A percentile compares a stretch with the other conserved stretches of the same genome.
These are phyloP conservation scores for Zymoseptoria pseudotritici DNA, from an alignment of 2,329 filamentous ascomycete genomes.

Conservation along the genomic window DNA sequence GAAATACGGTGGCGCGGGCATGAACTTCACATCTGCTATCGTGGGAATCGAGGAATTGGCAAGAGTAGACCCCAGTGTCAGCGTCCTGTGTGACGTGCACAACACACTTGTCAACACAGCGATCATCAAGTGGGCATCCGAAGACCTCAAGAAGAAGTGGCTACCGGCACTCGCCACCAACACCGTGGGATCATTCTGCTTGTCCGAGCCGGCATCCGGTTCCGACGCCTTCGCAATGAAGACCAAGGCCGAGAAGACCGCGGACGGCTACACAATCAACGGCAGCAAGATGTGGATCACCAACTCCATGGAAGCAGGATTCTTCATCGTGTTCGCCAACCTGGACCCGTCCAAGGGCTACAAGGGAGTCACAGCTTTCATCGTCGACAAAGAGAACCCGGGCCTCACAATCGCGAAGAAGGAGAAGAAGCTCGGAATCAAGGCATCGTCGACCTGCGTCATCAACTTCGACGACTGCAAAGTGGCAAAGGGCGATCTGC, in stretches of 20 bases:
- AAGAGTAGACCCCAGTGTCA: conserved; percentile 86
- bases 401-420: conserved; percentile 98
- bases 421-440: conserved; percentile 98
- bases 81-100: conserved; percentile 92
- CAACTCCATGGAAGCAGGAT: conserved; percentile 84
- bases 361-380: conserved; percentile 92
- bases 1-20: conserved; percentile 90
- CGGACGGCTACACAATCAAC: conserved; percentile 75
- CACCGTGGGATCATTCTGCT: conserved; percentile 56
- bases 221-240: conserved; percentile 94
- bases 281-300: conserved; percentile 99
- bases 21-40: conserved; percentile 97
- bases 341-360: conserved; percentile 87
- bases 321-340: conserved; percentile 98
- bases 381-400: conserved; percentile 81
- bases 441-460: conserved; percentile 90
- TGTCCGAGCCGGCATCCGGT: conserved; percentile 56
- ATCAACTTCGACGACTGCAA: conserved; percentile 96
- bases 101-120: conserved; percentile 97
- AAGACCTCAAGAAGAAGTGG: conserved; percentile 73
- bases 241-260: conserved; percentile 79
- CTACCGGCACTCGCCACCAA: conserved; percentile 83
- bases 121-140: conserved; percentile 74
- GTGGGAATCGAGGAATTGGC: conserved; percentile 96
- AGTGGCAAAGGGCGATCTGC: conserved; percentile 77